Percentiles rank a stretch among this genome's conserved stretches.
Evolutionary conservation across 129 eudicot genomes (phyloP).

Genomic region (carrot (Daucus carota)): DNA sequence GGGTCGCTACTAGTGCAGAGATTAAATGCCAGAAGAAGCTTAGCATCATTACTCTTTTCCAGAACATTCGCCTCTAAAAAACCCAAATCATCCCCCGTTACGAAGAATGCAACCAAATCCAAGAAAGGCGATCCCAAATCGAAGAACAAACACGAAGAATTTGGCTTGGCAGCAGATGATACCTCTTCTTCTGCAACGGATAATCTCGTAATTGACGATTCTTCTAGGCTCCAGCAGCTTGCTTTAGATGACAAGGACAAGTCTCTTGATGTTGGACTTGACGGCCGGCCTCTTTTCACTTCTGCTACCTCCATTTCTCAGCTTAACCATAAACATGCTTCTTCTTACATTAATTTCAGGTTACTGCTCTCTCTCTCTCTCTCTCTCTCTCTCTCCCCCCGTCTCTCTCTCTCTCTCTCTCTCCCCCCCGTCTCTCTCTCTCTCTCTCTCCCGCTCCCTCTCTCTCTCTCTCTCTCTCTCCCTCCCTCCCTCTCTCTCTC

Average conservation of each 20-base stretch:
- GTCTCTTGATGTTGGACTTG: slow-evolving; percentile 71
- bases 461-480: background rate
- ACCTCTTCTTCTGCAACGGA: slow-evolving; percentile 2
- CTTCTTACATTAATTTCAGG: slow-evolving; percentile 68
- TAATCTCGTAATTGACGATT: slow-evolving; percentile 26
- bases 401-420: background rate
- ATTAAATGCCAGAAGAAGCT: background rate
- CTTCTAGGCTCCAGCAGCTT: slow-evolving; percentile 33
- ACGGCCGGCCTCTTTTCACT: slow-evolving; percentile 64
- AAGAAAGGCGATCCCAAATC: slow-evolving; percentile 18
- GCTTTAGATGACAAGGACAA: slow-evolving; percentile 57
- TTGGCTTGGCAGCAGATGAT: slow-evolving; percentile 21
- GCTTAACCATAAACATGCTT: slow-evolving; percentile 38
- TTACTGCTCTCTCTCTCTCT: slow-evolving; percentile 8
- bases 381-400: background rate
- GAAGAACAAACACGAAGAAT: slow-evolving; percentile 28
- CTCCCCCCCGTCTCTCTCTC: background rate
- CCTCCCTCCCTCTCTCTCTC: background rate
- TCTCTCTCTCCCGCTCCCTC: background rate
- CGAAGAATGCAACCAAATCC: slow-evolving; percentile 8
- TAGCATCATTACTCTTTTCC: background rate
- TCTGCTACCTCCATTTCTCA: slow-evolving; percentile 36
- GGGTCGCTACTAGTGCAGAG: background rate
- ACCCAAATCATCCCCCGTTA: background rate
- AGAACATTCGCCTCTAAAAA: background rate